phyloP scores from a whole-genome alignment of 164 flowering plant genomes.

The Amborella trichopoda region DNA sequence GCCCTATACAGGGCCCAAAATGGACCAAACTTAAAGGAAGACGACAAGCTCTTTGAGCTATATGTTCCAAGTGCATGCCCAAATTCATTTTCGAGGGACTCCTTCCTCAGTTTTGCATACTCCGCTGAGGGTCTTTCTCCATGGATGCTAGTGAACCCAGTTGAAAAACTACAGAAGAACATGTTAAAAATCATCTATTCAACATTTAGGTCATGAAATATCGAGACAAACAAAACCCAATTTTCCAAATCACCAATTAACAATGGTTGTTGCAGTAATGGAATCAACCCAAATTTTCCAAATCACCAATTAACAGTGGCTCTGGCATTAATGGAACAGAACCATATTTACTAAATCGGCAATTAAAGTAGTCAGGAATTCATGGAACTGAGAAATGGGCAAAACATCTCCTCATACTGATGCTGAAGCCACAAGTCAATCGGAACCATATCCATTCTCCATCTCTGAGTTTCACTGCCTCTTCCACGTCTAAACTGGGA shows the following conservation, averaged over 20 bases:
- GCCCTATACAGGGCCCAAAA: constrained; percentile 91
- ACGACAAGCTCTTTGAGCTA: constrained; percentile 43
- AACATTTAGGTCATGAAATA: too few relatives aligned
- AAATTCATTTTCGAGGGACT: constrained; percentile 78
- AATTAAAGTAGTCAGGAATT: too few relatives aligned
- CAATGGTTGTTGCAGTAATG: neutral
- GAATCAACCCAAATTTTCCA: neutral
- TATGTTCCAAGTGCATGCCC: constrained; percentile 58
- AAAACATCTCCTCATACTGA: too few relatives aligned
- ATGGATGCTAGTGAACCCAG: constrained; percentile 73
- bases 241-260: neutral
- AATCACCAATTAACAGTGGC: neutral
- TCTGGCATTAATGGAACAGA: neutral
- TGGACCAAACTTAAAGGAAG: constrained; percentile 61
- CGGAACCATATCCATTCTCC: too few relatives aligned
- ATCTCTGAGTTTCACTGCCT: too few relatives aligned
- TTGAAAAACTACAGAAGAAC: constrained; percentile 56
- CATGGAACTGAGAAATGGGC: too few relatives aligned
- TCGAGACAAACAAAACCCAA: neutral
- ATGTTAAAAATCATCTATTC: too few relatives aligned
- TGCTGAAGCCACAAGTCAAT: too few relatives aligned
- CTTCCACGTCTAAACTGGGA: too few relatives aligned
- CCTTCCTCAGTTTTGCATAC: constrained; percentile 84
- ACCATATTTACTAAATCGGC: too few relatives aligned
- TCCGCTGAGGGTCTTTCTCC: constrained; percentile 86